Evolutionary conservation across 352 stramenopile genomes (phyloP).

Genomic region (Peronospora tabacina): DNA sequence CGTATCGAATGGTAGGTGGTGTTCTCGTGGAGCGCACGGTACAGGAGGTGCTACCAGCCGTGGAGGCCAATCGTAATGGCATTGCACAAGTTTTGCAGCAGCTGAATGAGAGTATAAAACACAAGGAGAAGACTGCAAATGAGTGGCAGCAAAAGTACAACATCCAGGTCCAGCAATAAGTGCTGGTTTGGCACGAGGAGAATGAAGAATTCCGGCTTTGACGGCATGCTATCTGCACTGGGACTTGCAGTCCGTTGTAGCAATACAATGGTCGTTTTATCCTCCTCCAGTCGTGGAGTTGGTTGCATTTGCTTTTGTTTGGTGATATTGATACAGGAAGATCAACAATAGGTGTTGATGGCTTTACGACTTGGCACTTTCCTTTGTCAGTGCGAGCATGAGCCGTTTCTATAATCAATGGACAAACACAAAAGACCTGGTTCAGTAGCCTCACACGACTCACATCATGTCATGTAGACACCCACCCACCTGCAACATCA

Average conservation of each 20-base stretch:
- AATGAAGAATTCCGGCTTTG: neutral
- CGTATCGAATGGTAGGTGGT: conserved; percentile 93
- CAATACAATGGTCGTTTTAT: conserved; percentile 31
- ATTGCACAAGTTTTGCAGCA: conserved; percentile 70
- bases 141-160: conserved; percentile 86
- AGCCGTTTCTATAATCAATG: conserved; percentile 40
- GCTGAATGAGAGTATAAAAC: conserved; percentile 72
- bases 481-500: conserved; percentile 53
- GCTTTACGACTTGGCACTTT: conserved; percentile 19
- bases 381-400: conserved; percentile 42
- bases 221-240: conserved; percentile 2
- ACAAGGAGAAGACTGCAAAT: conserved; percentile 77
- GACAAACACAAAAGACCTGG: neutral
- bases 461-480: neutral
- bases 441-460: conserved; percentile 1
- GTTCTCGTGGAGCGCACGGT: conserved; percentile 96
- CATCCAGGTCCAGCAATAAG: conserved; percentile 75
- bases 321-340: conserved; percentile 15
- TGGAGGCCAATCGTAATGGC: conserved; percentile 74
- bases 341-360: neutral
- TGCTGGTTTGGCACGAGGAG: conserved; percentile 6
- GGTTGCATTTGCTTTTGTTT: conserved; percentile 1
- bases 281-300: conserved; percentile 11
- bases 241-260: conserved; percentile 24
- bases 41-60: conserved; percentile 90